Evolutionary conservation across 2,329 filamentous ascomycete species (phyloP).

Genomic region (Claviceps monticola): DNA sequence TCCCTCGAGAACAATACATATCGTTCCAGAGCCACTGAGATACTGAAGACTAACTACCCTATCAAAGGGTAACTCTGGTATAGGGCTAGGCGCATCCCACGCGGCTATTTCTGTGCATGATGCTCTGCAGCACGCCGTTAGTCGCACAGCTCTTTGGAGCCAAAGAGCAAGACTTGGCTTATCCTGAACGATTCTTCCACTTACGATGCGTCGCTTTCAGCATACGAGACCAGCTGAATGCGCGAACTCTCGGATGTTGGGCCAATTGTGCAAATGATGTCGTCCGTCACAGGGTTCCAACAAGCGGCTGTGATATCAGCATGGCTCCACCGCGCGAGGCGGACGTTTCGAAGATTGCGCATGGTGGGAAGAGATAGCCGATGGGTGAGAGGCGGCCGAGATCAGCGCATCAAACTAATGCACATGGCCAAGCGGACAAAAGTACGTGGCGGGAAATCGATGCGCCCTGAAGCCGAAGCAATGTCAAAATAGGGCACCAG

Average conservation of each 20-base stretch:
- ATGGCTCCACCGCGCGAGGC: constrained; percentile 51
- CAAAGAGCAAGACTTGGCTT: neutral
- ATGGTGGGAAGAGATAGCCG: constrained; percentile 31
- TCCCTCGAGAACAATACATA: constrained; percentile 73
- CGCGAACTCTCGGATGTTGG: constrained; percentile 55
- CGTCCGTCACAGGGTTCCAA: constrained; percentile 72
- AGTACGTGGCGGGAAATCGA: neutral
- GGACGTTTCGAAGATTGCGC: constrained; percentile 77
- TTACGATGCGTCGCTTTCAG: constrained; percentile 24
- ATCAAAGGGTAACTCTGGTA: constrained; percentile 62
- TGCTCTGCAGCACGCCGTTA: neutral
- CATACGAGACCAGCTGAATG: constrained; percentile 55
- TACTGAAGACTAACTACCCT: constrained; percentile 68
- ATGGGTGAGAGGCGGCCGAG: neutral
- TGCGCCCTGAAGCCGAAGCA: neutral
- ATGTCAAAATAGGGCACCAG: neutral
- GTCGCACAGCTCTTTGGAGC: neutral
- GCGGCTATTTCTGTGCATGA: constrained; percentile 46
- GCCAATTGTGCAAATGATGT: constrained; percentile 72
- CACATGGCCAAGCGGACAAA: neutral
- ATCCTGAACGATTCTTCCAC: neutral
- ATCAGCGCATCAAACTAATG: constrained; percentile 2
- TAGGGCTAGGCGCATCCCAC: constrained; percentile 78
- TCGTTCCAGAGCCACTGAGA: constrained; percentile 64
- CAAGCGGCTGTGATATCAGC: constrained; percentile 58